Percentiles rank a stretch among this genome's conserved stretches.
These are phyloP conservation scores for Nemophila menziesii DNA, from an alignment of 257 asterid species.

Conservation along the genomic window DNA sequence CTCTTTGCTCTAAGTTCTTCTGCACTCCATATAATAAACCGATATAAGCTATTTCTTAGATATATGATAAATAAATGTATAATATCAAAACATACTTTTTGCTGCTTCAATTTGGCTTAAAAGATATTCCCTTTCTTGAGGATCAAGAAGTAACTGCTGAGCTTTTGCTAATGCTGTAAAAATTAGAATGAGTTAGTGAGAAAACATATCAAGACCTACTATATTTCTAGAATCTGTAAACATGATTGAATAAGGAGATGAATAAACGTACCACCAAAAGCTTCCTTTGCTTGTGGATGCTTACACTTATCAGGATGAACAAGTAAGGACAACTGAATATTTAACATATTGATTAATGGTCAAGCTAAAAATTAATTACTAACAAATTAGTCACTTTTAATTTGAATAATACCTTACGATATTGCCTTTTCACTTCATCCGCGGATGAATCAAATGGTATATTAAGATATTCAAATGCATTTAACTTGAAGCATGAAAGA, in stretches of 20 bases:
- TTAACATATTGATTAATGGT: constrained; percentile 7
- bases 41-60: neutral
- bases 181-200: constrained; percentile 6
- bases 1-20: constrained; percentile 85
- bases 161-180: constrained; percentile 88
- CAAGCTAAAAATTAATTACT: constrained; percentile 2
- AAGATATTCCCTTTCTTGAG: constrained; percentile 86
- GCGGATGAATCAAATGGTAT: constrained; percentile 66
- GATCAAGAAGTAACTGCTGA: constrained; percentile 75
- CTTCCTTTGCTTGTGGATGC: constrained; percentile 98
- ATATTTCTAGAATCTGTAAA: neutral
- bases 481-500: constrained; percentile 93
- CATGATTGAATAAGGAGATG: neutral
- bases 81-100: constrained; percentile 40
- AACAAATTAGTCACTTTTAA: constrained; percentile 1
- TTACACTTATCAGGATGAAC: constrained; percentile 99
- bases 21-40: constrained; percentile 27
- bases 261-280: constrained; percentile 66
- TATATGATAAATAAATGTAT: too few species aligned
- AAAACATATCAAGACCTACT: neutral
- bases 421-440: constrained; percentile 74
- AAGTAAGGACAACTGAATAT: constrained; percentile 70
- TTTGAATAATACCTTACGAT: constrained; percentile 57
- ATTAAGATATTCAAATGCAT: constrained; percentile 88
- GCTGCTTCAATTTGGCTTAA: constrained; percentile 85